These are phyloP conservation scores for Euphorbia peplus DNA, from an alignment of 345 rosid species.

Conservation along the genomic window DNA sequence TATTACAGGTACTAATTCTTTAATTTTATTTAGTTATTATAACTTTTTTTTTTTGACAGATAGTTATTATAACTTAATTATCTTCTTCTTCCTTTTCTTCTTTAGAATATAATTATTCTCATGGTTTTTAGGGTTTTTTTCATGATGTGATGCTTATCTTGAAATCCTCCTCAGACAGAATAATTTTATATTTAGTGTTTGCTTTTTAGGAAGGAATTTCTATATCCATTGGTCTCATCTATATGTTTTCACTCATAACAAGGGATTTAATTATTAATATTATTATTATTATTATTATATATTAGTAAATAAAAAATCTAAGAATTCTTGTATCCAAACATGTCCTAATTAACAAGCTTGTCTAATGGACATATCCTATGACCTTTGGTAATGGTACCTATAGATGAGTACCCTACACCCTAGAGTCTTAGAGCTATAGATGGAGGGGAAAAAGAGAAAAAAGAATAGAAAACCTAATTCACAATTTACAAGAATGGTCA, in stretches of 20 bases:
- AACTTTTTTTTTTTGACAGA: too few species aligned
- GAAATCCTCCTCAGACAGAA: neutral
- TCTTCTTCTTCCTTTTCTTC: neutral
- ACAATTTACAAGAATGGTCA: neutral
- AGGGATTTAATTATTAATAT: constrained; percentile 6
- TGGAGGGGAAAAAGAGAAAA: neutral
- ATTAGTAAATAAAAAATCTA: too few species aligned
- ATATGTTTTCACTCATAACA: constrained; percentile 9
- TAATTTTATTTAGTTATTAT: too few species aligned
- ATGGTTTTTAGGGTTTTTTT: constrained; percentile 24
- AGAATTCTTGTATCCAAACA: neutral
- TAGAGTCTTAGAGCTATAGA: neutral
- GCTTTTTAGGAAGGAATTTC: neutral
- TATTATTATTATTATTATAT: neutral
- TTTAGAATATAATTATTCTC: neutral
- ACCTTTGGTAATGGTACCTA: constrained; percentile 1
- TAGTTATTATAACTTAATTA: too few species aligned
- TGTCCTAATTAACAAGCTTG: neutral
- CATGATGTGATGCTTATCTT: constrained; percentile 14
- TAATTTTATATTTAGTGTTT: neutral
- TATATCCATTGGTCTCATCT: neutral
- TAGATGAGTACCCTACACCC: neutral
- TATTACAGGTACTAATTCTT: constrained; percentile 5
- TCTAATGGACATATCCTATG: constrained; percentile 20
- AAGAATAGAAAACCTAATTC: neutral